Evolutionary conservation across 768 basidiomycete species (phyloP).

Genomic region (Auricularia heimuer): DNA sequence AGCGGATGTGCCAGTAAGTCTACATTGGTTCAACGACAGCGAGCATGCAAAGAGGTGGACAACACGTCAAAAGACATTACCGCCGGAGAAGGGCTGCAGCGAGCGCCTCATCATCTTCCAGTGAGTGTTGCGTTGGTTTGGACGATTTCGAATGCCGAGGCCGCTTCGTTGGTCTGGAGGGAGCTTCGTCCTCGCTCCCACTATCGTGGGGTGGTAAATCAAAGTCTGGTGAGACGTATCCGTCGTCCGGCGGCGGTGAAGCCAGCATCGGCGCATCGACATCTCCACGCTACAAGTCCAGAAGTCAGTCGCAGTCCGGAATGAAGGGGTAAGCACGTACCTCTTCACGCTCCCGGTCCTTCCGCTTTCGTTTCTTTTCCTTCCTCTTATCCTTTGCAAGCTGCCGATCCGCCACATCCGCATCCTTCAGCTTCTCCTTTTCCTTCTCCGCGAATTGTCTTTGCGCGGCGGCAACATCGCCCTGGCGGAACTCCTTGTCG

Average conservation of each 20-base stretch:
- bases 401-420: conserved; percentile 67
- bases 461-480: conserved; percentile 55
- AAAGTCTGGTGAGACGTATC: conserved; percentile 65
- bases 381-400: conserved; percentile 79
- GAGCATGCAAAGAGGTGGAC: no score
- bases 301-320: conserved; percentile 9
- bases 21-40: no score
- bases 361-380: conserved; percentile 89
- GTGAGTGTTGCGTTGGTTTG: conserved; percentile 16
- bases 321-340: background rate
- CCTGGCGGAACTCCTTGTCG: conserved; percentile 53
- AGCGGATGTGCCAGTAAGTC: no score
- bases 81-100: conserved; percentile 45
- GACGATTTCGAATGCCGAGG: background rate
- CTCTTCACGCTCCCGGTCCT: conserved; percentile 52
- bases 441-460: conserved; percentile 64
- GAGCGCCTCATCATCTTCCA: conserved; percentile 53
- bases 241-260: conserved; percentile 41
- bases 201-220: conserved; percentile 32
- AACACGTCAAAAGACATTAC: background rate
- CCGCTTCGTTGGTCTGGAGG: conserved; percentile 9
- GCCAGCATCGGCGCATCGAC: conserved; percentile 25
- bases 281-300: conserved; percentile 18
- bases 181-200: conserved; percentile 20
- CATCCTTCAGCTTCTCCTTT: conserved; percentile 55